Percentiles rank a stretch among this genome's conserved stretches.
These are phyloP conservation scores for Solanum neorickii DNA, from an alignment of 257 asterid genomes.

Conservation along the genomic window DNA sequence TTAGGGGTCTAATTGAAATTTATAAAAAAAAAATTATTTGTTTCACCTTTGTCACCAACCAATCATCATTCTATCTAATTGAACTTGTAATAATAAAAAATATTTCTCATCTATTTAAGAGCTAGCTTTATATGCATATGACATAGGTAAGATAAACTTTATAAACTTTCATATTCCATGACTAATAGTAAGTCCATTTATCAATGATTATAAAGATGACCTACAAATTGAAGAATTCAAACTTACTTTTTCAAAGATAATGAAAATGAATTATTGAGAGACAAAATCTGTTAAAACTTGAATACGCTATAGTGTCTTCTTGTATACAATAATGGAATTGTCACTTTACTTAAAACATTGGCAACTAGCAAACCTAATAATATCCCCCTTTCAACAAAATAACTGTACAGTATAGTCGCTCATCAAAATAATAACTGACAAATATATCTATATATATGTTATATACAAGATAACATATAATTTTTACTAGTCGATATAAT, in stretches of 20 bases:
- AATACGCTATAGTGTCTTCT: not conserved
- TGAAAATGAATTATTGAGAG: not conserved
- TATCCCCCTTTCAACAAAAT: not conserved
- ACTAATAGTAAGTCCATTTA: not conserved
- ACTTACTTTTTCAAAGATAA: not conserved
- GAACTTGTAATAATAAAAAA: not conserved
- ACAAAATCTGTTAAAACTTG: not conserved
- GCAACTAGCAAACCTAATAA: not conserved
- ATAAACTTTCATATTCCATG: not conserved
- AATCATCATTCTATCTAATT: not conserved
- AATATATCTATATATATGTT: not conserved
- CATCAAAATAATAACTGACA: not conserved
- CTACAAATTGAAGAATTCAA: not conserved
- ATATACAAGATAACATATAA: too few relatives aligned
- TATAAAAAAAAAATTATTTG: not conserved
- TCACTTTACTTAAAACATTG: not conserved
- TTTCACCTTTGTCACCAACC: not conserved
- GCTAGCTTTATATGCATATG: not conserved
- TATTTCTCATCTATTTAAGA: not conserved
- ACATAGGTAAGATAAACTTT: not conserved
- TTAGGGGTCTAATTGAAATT: not conserved
- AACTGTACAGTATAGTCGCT: not conserved
- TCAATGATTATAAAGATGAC: not conserved
- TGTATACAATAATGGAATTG: not conserved
- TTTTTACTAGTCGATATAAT: not conserved